phyloP scores from a whole-genome alignment of 805 yeast genomes.

The Saccharomycopsis lassenensis region DNA sequence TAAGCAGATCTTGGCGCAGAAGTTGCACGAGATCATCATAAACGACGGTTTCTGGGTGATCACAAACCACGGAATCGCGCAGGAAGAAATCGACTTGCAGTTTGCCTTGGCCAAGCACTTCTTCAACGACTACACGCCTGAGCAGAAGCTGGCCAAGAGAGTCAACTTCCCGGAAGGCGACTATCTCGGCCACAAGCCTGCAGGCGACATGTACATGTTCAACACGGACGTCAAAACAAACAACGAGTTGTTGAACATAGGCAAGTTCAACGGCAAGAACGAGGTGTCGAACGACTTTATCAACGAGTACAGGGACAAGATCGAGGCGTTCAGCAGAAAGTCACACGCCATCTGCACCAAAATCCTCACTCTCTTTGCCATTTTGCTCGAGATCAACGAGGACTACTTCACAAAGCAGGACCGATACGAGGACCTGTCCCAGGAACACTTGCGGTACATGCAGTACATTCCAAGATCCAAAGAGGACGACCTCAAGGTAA shows the following conservation, averaged over 20 bases:
- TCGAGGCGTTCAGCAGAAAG: constrained; percentile 21
- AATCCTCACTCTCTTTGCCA: constrained; percentile 25
- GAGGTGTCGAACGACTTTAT: constrained; percentile 22
- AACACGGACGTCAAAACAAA: constrained; percentile 4
- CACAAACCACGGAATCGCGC: constrained; percentile 5
- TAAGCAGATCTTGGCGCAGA: constrained; percentile 1
- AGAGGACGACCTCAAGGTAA: constrained; percentile 26
- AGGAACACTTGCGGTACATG: constrained; percentile 28
- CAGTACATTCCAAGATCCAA: constrained; percentile 23
- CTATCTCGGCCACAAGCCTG: constrained; percentile 5
- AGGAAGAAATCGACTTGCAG: constrained; percentile 6
- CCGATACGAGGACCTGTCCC: constrained; percentile 26
- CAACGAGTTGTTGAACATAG: constrained; percentile 7
- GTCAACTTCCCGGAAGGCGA: constrained; percentile 8
- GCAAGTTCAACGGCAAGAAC: constrained; percentile 14
- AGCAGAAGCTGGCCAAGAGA: constrained; percentile 3
- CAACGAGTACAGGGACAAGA: constrained; percentile 20
- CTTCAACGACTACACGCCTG: constrained; percentile 2
- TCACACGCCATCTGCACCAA: constrained; percentile 23
- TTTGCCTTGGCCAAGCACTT: constrained; percentile 6
- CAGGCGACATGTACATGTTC: constrained; percentile 5
- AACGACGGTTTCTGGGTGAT: constrained; percentile 6
- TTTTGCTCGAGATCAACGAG: constrained; percentile 27
- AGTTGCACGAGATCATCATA: constrained; percentile 5
- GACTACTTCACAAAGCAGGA: constrained; percentile 26